These are phyloP conservation scores for Lachnellula hyalina DNA, from an alignment of 2,329 filamentous ascomycete genomes.

Conservation along the genomic window DNA sequence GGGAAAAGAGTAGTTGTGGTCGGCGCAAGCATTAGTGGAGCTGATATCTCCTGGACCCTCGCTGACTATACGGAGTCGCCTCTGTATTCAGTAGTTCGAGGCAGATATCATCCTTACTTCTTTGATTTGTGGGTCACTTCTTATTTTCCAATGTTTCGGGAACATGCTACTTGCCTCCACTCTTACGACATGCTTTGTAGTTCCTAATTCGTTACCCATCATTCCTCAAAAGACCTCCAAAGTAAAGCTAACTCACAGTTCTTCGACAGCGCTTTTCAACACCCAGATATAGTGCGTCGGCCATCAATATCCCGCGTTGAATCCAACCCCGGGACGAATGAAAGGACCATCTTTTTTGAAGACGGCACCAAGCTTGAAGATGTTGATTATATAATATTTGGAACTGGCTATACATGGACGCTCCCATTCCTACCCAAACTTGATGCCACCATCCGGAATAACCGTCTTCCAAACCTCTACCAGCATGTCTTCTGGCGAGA, in stretches of 20 bases:
- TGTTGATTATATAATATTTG: conserved; percentile 60
- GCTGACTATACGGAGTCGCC: conserved; percentile 41
- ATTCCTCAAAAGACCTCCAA: neutral
- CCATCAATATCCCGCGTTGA: conserved; percentile 45
- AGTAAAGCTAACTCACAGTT: conserved; percentile 39
- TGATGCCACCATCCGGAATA: conserved; percentile 40
- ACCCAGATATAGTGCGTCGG: conserved; percentile 45
- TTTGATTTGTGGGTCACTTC: conserved; percentile 32
- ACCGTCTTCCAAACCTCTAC: conserved; percentile 51
- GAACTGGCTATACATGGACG: conserved; percentile 62
- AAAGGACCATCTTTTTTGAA: conserved; percentile 47
- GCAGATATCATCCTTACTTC: conserved; percentile 34
- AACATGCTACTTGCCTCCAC: neutral
- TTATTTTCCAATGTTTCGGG: conserved; percentile 31
- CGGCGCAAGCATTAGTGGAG: conserved; percentile 59
- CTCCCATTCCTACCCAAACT: conserved; percentile 54
- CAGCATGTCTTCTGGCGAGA: conserved; percentile 51
- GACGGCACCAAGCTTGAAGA: conserved; percentile 47
- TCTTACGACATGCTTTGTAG: neutral
- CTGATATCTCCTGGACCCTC: conserved; percentile 55
- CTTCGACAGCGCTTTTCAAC: conserved; percentile 53
- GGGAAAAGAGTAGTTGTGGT: conserved; percentile 53
- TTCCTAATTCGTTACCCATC: neutral
- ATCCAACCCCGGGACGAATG: conserved; percentile 20
- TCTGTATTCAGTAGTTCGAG: conserved; percentile 49